Conservation (phyloP, 805 yeast species). For the Wickerhamomyces mucosus region DNA sequence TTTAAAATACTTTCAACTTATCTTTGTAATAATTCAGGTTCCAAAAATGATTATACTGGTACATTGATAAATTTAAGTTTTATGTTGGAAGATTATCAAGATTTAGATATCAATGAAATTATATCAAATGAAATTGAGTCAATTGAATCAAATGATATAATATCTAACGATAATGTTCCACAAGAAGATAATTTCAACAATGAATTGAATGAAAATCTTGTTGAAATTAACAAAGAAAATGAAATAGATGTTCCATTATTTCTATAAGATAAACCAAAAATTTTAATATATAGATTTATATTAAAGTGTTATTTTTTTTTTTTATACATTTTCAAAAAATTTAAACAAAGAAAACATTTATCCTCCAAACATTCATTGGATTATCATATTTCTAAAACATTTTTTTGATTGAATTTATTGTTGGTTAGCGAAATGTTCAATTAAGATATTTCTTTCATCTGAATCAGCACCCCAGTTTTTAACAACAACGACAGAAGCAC, state of each 20-base stretch:
- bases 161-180: too few species aligned
- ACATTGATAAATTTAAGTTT: too few species aligned
- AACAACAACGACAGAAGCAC: conserved; percentile 99
- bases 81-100: too few species aligned
- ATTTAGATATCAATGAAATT: too few species aligned
- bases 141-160: too few species aligned
- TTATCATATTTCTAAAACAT: background rate
- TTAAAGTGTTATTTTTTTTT: too few species aligned
- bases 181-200: conserved; percentile 40
- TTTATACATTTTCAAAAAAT: background rate
- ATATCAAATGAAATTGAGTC: too few species aligned
- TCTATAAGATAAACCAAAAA: conserved; percentile 4
- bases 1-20: too few species aligned
- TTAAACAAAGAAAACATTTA: conserved; percentile 1
- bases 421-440: conserved; percentile 91
- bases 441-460: conserved; percentile 90
- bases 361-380: background rate
- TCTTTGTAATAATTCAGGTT: too few species aligned
- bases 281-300: too few species aligned
- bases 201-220: too few species aligned
- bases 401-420: conserved; percentile 38
- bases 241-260: conserved; percentile 19
- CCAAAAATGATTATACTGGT: too few species aligned
- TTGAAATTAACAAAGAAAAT: conserved; percentile 23
- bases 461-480: conserved; percentile 99